These are phyloP conservation scores for Nakazawaea laoshanensis DNA, from an alignment of 805 yeast genomes.

Conservation along the genomic window DNA sequence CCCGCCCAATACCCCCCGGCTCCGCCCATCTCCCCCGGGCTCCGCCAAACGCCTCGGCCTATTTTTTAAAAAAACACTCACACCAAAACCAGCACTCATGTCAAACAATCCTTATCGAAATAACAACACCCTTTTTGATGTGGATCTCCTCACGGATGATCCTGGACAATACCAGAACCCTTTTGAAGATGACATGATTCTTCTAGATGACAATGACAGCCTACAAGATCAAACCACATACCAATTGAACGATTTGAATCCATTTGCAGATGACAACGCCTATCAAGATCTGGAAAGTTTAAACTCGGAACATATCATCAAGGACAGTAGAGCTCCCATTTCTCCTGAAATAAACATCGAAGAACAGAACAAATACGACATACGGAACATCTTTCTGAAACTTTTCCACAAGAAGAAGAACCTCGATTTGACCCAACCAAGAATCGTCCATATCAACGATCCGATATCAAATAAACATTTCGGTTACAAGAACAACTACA, in stretches of 20 bases:
- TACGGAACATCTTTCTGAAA: slow-evolving; percentile 7
- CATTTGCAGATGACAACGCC: slow-evolving; percentile 8
- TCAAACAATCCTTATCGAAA: slow-evolving; percentile 7
- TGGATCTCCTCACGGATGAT: slow-evolving; percentile 6
- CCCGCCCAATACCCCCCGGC: no score
- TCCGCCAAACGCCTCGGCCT: no score
- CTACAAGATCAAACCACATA: neutral
- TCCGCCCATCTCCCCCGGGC: no score
- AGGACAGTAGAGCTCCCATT: slow-evolving; percentile 8
- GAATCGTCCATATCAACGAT: slow-evolving; percentile 64
- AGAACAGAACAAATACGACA: slow-evolving; percentile 10
- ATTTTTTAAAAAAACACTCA: no score
- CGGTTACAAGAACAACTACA: slow-evolving; percentile 71
- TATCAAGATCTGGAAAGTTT: slow-evolving; percentile 9
- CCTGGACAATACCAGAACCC: slow-evolving; percentile 5
- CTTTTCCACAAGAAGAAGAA: slow-evolving; percentile 6
- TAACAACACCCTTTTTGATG: slow-evolving; percentile 9
- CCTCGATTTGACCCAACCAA: slow-evolving; percentile 28
- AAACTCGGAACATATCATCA: slow-evolving; percentile 9
- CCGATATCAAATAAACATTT: slow-evolving; percentile 41
- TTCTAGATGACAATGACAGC: slow-evolving; percentile 5
- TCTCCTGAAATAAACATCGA: slow-evolving; percentile 4
- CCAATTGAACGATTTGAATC: slow-evolving; percentile 8
- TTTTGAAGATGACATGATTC: slow-evolving; percentile 10
- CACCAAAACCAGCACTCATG: no score